These are phyloP conservation scores for Blastocladiella emersonii DNA, from an alignment of 371 early-diverging fungal species.

Conservation along the genomic window DNA sequence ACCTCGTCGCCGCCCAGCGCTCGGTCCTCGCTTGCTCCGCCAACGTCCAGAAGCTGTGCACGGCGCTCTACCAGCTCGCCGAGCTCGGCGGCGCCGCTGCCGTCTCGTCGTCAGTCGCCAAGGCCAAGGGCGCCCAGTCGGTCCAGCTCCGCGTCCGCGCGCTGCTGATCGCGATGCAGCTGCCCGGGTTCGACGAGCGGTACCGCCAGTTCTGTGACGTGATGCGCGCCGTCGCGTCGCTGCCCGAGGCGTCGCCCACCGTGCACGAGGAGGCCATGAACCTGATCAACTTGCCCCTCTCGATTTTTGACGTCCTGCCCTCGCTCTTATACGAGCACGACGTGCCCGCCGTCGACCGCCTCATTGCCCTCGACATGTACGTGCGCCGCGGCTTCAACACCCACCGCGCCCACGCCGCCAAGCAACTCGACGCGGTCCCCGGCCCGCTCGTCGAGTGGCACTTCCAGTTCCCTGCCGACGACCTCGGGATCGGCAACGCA, in stretches of 20 bases:
- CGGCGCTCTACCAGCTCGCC: conserved; percentile 57
- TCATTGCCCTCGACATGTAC: conserved; percentile 90
- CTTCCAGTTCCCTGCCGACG: conserved; percentile 14
- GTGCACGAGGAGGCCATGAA: conserved; percentile 34
- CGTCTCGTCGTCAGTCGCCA: conserved; percentile 72
- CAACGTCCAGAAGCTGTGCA: conserved; percentile 21
- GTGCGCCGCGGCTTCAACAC: conserved; percentile 91
- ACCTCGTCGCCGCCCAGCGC: conserved; percentile 42
- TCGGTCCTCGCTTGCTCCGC: conserved; percentile 32
- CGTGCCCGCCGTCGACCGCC: conserved; percentile 31
- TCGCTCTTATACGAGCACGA: conserved; percentile 76
- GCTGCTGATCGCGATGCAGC: conserved; percentile 75
- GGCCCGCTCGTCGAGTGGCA: conserved; percentile 28
- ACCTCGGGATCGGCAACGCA: not conserved
- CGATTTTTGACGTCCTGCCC: conserved; percentile 88
- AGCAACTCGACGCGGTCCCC: conserved; percentile 3
- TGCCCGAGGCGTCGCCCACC: conserved; percentile 55
- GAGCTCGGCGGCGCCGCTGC: conserved; percentile 57
- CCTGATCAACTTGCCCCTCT: conserved; percentile 81
- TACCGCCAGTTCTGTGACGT: conserved; percentile 68
- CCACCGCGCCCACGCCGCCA: conserved; percentile 41
- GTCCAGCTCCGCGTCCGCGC: conserved; percentile 69
- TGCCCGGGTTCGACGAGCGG: conserved; percentile 86
- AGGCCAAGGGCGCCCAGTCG: not conserved
- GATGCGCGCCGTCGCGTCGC: conserved; percentile 51